Base-by-base conservation (phyloP, 257 asterid species). In the Dorcoceras hygrometricum region DNA sequence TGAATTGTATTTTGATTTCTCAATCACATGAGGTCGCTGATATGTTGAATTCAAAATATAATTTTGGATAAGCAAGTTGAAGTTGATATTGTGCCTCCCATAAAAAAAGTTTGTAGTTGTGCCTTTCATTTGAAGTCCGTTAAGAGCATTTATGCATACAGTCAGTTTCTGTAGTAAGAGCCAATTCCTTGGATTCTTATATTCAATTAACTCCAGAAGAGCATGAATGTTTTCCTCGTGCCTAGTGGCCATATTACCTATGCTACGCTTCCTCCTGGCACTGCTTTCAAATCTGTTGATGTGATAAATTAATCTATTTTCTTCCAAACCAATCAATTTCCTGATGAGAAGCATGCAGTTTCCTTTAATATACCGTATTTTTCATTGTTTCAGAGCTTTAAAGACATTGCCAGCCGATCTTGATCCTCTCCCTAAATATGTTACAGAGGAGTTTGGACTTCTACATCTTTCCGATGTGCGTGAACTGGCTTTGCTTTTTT, bases 401-500 rank as follows among this genome's bases (percentile, higher is more conserved):
- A 85, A 84, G 86, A 73, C 76, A 73, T 75, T 93, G 78, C 90
- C 96, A 6, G 68, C 67, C 78, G 74, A 76, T 82, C 80, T 75
- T 57, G 98, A 93, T 83, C 98, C 96, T 77, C 85, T 93, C 62
- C 98, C 98, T 63, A 75, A 84, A 77, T 82, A 73, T 71, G 72
- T 89, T 57, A 75, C 81, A 71, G 82, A 74, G 71, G 90, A 81
- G 50, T 82, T 87, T 78, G 80, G 81, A 61, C 95, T 93, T 46
- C 66, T 78, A 69, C 63, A 83, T 78, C 98, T 93, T 67, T 80
- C 68, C 71, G 84, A 88, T 74, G 98, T 93, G 85, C 74, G 96
- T 74, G 63, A 39, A 65, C 74, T 75, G 54, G 61, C 71, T 50
- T 48, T 65, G 24, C 14, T 28, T 39, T 73, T 57, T 6, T 27